phyloP scores from a whole-genome alignment of 78 protist genomes.

The Thecamonas trahens region DNA sequence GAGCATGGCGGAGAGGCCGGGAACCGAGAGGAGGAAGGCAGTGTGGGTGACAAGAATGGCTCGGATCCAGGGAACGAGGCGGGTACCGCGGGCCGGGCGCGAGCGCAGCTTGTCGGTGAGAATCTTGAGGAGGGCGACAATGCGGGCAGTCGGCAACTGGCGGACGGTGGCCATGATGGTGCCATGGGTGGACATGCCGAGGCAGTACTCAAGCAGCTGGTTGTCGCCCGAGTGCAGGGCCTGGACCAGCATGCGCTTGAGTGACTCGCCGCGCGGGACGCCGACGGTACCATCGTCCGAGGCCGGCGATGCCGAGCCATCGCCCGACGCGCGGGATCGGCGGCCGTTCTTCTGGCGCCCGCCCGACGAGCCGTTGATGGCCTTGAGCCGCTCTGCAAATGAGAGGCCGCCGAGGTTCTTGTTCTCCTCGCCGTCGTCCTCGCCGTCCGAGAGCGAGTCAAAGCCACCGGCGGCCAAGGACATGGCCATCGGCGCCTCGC shows the following conservation, averaged over 20 bases:
- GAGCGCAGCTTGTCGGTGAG: slow-evolving; percentile 4
- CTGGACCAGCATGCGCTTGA: not conserved
- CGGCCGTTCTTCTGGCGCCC: too few relatives aligned
- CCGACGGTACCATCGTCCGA: too few relatives aligned
- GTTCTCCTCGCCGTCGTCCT: too few relatives aligned
- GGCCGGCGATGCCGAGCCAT: too few relatives aligned
- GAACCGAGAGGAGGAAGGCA: slow-evolving; percentile 14
- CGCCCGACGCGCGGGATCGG: too few relatives aligned
- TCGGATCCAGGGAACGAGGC: slow-evolving; percentile 15
- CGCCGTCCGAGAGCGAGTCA: too few relatives aligned
- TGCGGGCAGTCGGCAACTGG: slow-evolving; percentile 11
- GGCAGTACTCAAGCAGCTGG: slow-evolving; percentile 17
- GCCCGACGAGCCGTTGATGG: too few relatives aligned
- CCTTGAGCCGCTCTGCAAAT: too few relatives aligned
- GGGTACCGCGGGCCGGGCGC: not conserved
- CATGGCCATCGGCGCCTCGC: too few relatives aligned
- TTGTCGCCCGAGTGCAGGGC: slow-evolving; percentile 14
- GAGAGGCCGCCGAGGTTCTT: too few relatives aligned
- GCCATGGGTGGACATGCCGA: not conserved
- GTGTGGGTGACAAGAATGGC: slow-evolving; percentile 12
- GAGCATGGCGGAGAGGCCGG: not conserved
- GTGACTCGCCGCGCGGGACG: too few relatives aligned
- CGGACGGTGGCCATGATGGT: not conserved
- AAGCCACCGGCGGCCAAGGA: too few relatives aligned
- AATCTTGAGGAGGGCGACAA: slow-evolving; percentile 9